phyloP scores from a whole-genome alignment of 176 grass and related monocot genomes.

The Panicum miliaceum region DNA sequence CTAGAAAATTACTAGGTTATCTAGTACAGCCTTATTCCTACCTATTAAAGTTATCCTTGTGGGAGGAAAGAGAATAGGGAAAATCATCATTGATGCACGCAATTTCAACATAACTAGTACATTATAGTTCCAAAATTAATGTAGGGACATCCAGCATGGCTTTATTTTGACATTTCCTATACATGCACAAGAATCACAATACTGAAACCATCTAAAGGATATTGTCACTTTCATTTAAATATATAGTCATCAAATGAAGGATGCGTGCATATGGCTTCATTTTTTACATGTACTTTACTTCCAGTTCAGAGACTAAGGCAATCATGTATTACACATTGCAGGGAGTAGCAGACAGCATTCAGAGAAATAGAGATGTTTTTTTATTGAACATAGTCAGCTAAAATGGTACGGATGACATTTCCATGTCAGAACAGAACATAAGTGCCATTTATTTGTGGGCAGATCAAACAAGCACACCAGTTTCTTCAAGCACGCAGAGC shows the following conservation, averaged over 20 bases:
- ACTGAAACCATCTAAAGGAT: neutral
- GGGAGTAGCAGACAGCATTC: neutral
- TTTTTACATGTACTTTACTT: neutral
- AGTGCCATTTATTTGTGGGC: neutral
- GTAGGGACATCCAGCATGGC: neutral
- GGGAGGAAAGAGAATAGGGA: neutral
- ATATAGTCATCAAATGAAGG: neutral
- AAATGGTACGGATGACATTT: neutral
- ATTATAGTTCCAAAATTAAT: neutral
- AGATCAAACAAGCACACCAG: slow-evolving; percentile 29
- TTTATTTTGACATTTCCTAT: neutral
- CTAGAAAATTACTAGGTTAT: neutral
- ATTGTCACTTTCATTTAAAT: neutral
- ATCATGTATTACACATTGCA: neutral
- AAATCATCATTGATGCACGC: neutral
- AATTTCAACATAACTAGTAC: neutral
- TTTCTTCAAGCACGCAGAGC: neutral
- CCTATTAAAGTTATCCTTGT: neutral
- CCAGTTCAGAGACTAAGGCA: neutral
- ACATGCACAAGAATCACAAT: neutral
- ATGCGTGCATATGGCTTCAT: neutral
- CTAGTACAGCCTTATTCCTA: neutral
- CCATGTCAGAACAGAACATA: neutral
- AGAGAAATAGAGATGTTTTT: neutral
- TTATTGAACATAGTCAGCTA: neutral